Conservation (phyloP, 352 stramenopile genomes). For the Globisporangium parvum region DNA sequence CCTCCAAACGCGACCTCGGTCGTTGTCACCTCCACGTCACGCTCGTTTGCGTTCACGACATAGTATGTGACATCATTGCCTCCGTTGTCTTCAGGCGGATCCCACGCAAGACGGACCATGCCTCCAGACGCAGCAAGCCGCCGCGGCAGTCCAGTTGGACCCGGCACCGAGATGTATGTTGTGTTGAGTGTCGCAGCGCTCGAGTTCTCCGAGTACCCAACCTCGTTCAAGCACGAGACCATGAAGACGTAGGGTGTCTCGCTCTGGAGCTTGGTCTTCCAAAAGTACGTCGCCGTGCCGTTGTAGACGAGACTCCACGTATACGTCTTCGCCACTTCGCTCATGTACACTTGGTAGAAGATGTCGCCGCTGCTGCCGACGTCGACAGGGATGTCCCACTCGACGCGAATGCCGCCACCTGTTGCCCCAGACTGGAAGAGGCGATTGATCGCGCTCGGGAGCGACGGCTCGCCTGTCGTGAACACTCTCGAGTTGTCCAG, state of each 20-base stretch:
- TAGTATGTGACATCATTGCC: conserved; percentile 41
- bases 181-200: conserved; percentile 24
- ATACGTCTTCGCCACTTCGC: conserved; percentile 7
- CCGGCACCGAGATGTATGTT: conserved; percentile 41
- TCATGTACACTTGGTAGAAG: conserved; percentile 57
- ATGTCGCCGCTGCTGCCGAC: conserved; percentile 24
- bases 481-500: conserved; percentile 13
- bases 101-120: conserved; percentile 36
- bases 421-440: conserved; percentile 38
- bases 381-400: conserved; percentile 36
- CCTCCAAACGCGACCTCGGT: conserved; percentile 24
- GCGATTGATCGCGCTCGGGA: conserved; percentile 16
- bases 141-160: conserved; percentile 24
- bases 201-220: conserved; percentile 36
- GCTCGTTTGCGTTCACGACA: conserved; percentile 21
- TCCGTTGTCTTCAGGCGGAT: conserved; percentile 41
- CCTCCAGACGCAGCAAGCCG: conserved; percentile 25
- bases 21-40: neutral
- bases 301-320: conserved; percentile 44
- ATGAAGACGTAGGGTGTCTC: conserved; percentile 45
- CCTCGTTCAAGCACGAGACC: conserved; percentile 35
- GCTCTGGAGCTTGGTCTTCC: conserved; percentile 46
- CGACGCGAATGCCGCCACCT: conserved; percentile 41
- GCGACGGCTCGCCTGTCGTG: conserved; percentile 17
- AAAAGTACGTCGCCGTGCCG: conserved; percentile 28